Evolutionary conservation across 169 alveolate species (phyloP), one percentile per base, ranked within the genome.

Genomic region (Cyclospora cayetanensis): DNA sequence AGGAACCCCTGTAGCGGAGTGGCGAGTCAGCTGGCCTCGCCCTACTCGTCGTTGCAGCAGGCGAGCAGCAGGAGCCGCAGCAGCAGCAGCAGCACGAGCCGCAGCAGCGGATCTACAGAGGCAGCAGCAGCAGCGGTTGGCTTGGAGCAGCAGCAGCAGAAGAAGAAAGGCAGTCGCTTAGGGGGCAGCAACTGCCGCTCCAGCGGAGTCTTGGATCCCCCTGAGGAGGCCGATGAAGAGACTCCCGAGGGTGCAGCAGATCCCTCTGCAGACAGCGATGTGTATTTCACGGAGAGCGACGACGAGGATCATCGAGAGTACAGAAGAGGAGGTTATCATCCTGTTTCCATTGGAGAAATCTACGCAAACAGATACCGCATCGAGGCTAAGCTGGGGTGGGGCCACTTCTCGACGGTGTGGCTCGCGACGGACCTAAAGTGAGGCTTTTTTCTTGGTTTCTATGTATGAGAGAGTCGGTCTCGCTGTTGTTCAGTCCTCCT

Each of bases 401-500:
- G 99, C 11, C 99, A 98, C 93, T 99, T 99, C 96, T 97, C 99
- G 55, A 99, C 99, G 0, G 99, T 99, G 29, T 99, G 99, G 99
- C 97, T 99, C 43, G 99, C 99, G n/a, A 95, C 98, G 41, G 99
- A 98, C 94, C 92, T 95, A 63, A 80, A 65, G 90, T 60, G 50
- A 15, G 94, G 4, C 27, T 1, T 12, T 0, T 4, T 27, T 7
- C 50, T 29, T 43, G 42, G 12, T 18, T 27, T 4, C 1, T 18
- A 2, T n/a, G n/a, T n/a, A n/a, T n/a, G n/a, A n/a, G n/a, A n/a
- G n/a, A n/a, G n/a, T n/a, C n/a, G n/a, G n/a, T n/a, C n/a, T n/a
- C n/a, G n/a, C n/a, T n/a, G n/a, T n/a, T n/a, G n/a, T n/a, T n/a
- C n/a, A n/a, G n/a, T n/a, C n/a, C n/a, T n/a, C n/a, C n/a, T n/a